Base-by-base conservation (phyloP, 1,284 basidiomycete genomes). In the Sporisorium scitamineum region DNA sequence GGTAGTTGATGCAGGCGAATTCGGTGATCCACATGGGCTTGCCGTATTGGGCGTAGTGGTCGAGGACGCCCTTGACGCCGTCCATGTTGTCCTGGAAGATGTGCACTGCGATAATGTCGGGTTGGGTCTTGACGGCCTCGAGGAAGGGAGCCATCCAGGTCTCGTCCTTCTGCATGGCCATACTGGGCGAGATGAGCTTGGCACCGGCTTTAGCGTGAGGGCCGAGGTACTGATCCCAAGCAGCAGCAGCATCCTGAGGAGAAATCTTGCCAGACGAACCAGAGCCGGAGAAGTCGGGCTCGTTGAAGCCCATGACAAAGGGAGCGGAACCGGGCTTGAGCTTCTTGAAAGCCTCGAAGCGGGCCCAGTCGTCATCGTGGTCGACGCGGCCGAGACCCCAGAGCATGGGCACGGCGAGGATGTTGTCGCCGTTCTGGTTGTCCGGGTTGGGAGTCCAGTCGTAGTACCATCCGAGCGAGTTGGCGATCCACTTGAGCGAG, bases 11-110 rank as follows among this genome's bases (percentile, higher is more conserved):
- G 55, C 70, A 74, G 1, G 70, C 70, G 18, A 69, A 75, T 48
- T 80, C 80, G 57, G 79, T 80, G 68, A 80, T 72, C 77, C 76
- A 79, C 59, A 81, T 62, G 22, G 69, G 70, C 44, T 79, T 70
- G 32, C 65, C 66, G 57, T 81, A 81, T 31, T 61, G 41, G 9
- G 72, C 72, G 42, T 54, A 81, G 59, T 81, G 80, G 29, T 81
- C 70, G 31, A 81, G 62, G 20, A 74, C 74, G 6, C 54, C 54
- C 48, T 69, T 75, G 51, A 80, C 73, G 14, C 70, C 65, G n/a
- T 62, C 70, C 52, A 76, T 72, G 58, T 70, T 67, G 65, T 81
- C 66, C 45, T 79, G 73, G 74, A 81, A 81, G 54, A 81, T 80
- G 63, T 81, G 80, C 0, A 81, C 79, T n/a, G 66, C 73, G 54